Evolutionary conservation across 129 eudicot genomes (phyloP).

Genomic region (Centella asiatica): DNA sequence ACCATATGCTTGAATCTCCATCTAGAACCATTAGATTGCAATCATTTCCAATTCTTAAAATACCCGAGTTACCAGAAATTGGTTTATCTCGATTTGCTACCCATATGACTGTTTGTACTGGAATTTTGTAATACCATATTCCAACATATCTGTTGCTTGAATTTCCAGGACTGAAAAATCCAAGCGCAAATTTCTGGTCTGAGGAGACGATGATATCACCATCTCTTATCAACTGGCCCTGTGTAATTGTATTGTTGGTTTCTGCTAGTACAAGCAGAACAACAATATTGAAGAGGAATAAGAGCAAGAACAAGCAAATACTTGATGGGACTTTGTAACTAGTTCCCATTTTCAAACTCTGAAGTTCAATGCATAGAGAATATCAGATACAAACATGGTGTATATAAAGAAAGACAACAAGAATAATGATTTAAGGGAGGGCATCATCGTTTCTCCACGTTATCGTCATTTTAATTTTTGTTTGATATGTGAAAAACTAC

Average conservation of each 20-base stretch:
- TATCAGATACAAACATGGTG: too few relatives aligned
- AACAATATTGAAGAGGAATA: conserved; percentile 15
- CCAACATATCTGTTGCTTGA: conserved; percentile 39
- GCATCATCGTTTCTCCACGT: too few relatives aligned
- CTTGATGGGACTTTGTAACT: conserved; percentile 11
- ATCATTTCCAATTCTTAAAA: conserved; percentile 26
- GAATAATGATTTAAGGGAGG: too few relatives aligned
- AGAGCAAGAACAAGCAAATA: conserved; percentile 1
- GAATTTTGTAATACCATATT: conserved; percentile 43
- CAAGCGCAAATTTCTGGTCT: conserved; percentile 33
- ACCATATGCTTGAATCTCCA: conserved; percentile 33
- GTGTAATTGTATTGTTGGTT: conserved; percentile 24
- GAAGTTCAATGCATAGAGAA: conserved; percentile 5
- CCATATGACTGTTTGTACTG: conserved; percentile 49
- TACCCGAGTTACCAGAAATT: conserved; percentile 24
- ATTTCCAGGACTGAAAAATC: conserved; percentile 52
- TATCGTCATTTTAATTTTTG: too few relatives aligned
- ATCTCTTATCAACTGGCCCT: conserved; percentile 35
- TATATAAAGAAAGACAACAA: too few relatives aligned
- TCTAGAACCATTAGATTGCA: conserved; percentile 38
- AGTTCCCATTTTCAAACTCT: conserved; percentile 26
- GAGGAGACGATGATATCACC: conserved; percentile 42
- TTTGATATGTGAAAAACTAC: too few relatives aligned
- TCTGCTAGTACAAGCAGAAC: conserved; percentile 22
- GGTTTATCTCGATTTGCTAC: conserved; percentile 63